Percentiles rank a stretch among this genome's conserved stretches.
These are phyloP conservation scores for Verruconis gallopava DNA, from an alignment of 2,329 filamentous ascomycete genomes.

Conservation along the genomic window DNA sequence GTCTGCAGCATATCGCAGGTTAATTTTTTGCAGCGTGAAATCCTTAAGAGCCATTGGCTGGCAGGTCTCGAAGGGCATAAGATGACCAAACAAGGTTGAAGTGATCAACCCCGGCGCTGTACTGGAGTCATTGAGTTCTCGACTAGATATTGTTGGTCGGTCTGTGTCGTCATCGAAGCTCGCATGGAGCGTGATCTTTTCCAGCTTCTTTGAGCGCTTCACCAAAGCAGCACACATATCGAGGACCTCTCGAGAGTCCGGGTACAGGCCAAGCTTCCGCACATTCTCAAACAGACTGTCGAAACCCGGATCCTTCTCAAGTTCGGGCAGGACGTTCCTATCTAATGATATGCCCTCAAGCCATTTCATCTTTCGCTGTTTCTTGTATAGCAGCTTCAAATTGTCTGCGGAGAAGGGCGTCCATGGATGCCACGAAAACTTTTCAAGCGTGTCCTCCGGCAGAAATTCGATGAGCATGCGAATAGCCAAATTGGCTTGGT, in stretches of 20 bases:
- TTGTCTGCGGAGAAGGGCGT: constrained; percentile 35
- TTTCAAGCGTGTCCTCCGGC: constrained; percentile 35
- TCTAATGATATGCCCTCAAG: constrained; percentile 36
- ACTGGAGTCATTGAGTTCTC: constrained; percentile 34
- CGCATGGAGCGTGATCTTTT: constrained; percentile 35
- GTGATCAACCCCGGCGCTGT: constrained; percentile 34
- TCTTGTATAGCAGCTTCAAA: constrained; percentile 33
- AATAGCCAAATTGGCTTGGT: constrained; percentile 34
- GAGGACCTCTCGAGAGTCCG: constrained; percentile 32
- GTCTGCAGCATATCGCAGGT: constrained; percentile 33
- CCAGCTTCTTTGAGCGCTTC: constrained; percentile 28
- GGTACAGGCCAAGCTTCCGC: constrained; percentile 33
- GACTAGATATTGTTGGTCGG: constrained; percentile 20
- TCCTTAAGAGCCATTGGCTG: constrained; percentile 31
- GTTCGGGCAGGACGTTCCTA: constrained; percentile 25
- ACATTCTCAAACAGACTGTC: constrained; percentile 29
- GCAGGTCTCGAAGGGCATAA: constrained; percentile 34
- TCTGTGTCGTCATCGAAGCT: constrained; percentile 28
- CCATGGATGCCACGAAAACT: constrained; percentile 40
- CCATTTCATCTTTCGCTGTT: constrained; percentile 36
- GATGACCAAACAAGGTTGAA: constrained; percentile 32
- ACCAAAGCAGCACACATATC: constrained; percentile 31
- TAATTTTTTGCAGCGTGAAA: constrained; percentile 32
- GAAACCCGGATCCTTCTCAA: constrained; percentile 29
- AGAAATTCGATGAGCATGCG: constrained; percentile 37